phyloP scores from a whole-genome alignment of 1,284 basidiomycete genomes.

The Ganoderma resinaceum region DNA sequence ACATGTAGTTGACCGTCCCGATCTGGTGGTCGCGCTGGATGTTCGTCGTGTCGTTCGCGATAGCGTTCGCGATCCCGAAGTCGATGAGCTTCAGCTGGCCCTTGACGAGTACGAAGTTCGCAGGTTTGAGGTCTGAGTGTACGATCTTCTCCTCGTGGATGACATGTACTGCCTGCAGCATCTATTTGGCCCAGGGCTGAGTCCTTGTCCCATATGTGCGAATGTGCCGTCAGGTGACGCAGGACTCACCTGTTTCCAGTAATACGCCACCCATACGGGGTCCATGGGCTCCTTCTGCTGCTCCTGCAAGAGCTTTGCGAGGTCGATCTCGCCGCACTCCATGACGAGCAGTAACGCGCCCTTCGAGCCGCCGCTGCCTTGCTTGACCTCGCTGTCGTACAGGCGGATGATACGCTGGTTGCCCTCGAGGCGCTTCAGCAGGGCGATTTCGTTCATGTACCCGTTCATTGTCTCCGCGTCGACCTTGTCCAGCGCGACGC shows the following conservation, averaged over 20 bases:
- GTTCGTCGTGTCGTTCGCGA: slow-evolving; percentile 96
- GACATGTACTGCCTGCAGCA: slow-evolving; percentile 94
- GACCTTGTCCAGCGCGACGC: slow-evolving; percentile 84
- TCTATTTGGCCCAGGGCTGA: slow-evolving; percentile 54
- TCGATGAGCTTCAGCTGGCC: slow-evolving; percentile 95
- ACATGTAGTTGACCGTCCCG: slow-evolving; percentile 96
- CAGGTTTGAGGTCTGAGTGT: slow-evolving; percentile 95
- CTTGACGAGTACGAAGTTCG: slow-evolving; percentile 94
- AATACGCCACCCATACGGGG: slow-evolving; percentile 92
- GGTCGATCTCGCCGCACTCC: slow-evolving; percentile 93
- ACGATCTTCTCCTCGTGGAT: slow-evolving; percentile 97
- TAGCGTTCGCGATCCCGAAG: slow-evolving; percentile 96
- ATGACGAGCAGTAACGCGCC: slow-evolving; percentile 84
- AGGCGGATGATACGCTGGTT: slow-evolving; percentile 90
- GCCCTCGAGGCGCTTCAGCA: slow-evolving; percentile 87
- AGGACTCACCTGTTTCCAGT: slow-evolving; percentile 88
- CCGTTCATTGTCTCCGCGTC: slow-evolving; percentile 87
- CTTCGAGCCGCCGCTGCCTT: slow-evolving; percentile 67
- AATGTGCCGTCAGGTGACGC: not conserved
- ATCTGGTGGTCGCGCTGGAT: slow-evolving; percentile 96
- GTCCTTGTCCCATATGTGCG: not conserved
- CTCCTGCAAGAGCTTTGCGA: slow-evolving; percentile 83
- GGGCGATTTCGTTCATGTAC: slow-evolving; percentile 94
- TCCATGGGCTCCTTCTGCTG: slow-evolving; percentile 84
- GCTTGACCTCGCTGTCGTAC: slow-evolving; percentile 84